Percentiles rank a stretch among this genome's conserved stretches.
Conservation (phyloP, 2,329 filamentous ascomycete genomes). For the Botrytis squamosa region DNA sequence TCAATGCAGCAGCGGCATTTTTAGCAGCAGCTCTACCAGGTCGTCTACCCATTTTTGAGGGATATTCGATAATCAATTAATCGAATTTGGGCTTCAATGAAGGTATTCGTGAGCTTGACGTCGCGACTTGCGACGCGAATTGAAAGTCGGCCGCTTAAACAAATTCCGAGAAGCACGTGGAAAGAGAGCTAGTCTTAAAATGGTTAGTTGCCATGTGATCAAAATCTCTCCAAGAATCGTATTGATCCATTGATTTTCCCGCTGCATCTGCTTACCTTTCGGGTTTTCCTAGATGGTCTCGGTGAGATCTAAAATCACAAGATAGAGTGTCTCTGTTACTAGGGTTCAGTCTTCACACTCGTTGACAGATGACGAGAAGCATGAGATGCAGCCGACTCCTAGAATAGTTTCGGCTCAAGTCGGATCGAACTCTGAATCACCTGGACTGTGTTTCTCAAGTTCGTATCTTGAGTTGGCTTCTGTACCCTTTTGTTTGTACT, state of each 20-base stretch:
- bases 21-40: conserved; percentile 55
- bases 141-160: conserved; percentile 15
- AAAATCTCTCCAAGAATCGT: neutral
- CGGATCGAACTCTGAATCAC: conserved; percentile 9
- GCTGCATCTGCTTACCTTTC: conserved; percentile 6
- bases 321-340: neutral
- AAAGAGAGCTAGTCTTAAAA: neutral
- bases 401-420: neutral
- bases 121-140: conserved; percentile 9
- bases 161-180: conserved; percentile 6
- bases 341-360: neutral
- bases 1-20: conserved; percentile 53
- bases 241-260: neutral
- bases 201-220: neutral
- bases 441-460: conserved; percentile 4
- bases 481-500: neutral
- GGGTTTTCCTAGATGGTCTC: neutral
- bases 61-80: conserved; percentile 11
- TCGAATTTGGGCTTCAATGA: neutral
- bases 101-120: neutral
- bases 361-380: neutral
- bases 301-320: conserved; percentile 4
- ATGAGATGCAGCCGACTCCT: neutral
- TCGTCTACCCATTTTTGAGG: conserved; percentile 44
- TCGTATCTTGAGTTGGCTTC: neutral